Percentiles rank a stretch among this genome's conserved stretches.
These are phyloP conservation scores for Coemansia sp. DNA, from an alignment of 192 early-diverging fungal genomes.

Conservation along the genomic window DNA sequence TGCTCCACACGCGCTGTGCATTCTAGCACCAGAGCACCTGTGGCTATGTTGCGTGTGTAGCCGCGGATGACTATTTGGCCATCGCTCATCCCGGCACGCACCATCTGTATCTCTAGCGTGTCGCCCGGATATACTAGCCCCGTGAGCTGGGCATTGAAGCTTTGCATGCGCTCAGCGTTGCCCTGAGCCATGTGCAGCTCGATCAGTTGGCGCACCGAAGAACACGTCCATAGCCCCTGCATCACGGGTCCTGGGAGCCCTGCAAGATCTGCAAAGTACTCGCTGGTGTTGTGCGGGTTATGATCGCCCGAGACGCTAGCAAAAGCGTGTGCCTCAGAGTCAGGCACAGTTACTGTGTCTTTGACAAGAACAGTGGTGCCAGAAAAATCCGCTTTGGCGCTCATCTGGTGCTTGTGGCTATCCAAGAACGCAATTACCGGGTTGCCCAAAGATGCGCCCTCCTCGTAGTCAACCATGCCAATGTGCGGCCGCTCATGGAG, in stretches of 20 bases:
- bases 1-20: slow-evolving; percentile 87
- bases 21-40: slow-evolving; percentile 64
- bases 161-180: slow-evolving; percentile 73
- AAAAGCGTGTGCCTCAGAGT: background rate
- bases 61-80: slow-evolving; percentile 85
- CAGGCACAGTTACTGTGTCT: background rate
- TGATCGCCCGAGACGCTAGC: slow-evolving; percentile 64
- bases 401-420: slow-evolving; percentile 19
- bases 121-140: slow-evolving; percentile 83
- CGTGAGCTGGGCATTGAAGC: slow-evolving; percentile 72
- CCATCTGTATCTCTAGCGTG: slow-evolving; percentile 75
- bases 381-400: background rate
- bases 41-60: slow-evolving; percentile 68
- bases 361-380: background rate
- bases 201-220: slow-evolving; percentile 84
- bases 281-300: slow-evolving; percentile 93
- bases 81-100: slow-evolving; percentile 88
- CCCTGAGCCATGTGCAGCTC: slow-evolving; percentile 86
- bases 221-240: slow-evolving; percentile 85
- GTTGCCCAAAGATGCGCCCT: slow-evolving; percentile 70
- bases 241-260: slow-evolving; percentile 84
- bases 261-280: slow-evolving; percentile 83
- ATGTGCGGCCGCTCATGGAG: slow-evolving; percentile 69
- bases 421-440: slow-evolving; percentile 78
- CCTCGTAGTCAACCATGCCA: slow-evolving; percentile 69